Evolutionary conservation across 257 asterid species (phyloP).

Genomic region (Solanum phureja): DNA sequence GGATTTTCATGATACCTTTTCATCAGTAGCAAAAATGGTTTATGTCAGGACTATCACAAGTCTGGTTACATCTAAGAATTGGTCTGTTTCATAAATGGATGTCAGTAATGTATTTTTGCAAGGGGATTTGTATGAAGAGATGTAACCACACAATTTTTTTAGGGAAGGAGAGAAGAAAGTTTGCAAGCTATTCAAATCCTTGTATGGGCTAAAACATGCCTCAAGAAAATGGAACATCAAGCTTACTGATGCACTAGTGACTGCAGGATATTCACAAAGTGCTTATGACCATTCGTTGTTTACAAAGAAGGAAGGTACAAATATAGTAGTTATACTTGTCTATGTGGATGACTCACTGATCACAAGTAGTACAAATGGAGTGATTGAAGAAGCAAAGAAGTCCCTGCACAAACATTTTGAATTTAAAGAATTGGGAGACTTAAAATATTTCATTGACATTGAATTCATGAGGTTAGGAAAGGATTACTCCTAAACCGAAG

Average conservation of each 20-base stretch:
- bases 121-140: no score
- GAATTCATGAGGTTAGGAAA: background rate
- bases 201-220: background rate
- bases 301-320: background rate
- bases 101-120: no score
- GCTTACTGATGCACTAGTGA: background rate
- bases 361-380: background rate
- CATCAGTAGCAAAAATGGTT: no score
- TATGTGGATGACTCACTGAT: background rate
- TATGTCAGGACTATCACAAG: no score
- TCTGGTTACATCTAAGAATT: no score
- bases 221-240: background rate
- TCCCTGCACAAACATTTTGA: background rate
- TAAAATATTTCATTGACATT: background rate
- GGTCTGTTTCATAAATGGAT: no score
- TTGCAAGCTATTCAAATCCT: background rate
- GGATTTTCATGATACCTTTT: no score
- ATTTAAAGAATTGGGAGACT: background rate
- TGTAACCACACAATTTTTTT: background rate
- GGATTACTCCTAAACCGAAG: background rate
- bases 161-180: background rate
- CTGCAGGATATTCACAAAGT: background rate
- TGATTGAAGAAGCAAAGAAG: background rate
- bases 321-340: background rate
- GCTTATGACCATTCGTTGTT: background rate